Percentiles rank a stretch among this genome's conserved stretches.
Conservation (phyloP, 306 rosid species). For the Prunus campanulata region DNA sequence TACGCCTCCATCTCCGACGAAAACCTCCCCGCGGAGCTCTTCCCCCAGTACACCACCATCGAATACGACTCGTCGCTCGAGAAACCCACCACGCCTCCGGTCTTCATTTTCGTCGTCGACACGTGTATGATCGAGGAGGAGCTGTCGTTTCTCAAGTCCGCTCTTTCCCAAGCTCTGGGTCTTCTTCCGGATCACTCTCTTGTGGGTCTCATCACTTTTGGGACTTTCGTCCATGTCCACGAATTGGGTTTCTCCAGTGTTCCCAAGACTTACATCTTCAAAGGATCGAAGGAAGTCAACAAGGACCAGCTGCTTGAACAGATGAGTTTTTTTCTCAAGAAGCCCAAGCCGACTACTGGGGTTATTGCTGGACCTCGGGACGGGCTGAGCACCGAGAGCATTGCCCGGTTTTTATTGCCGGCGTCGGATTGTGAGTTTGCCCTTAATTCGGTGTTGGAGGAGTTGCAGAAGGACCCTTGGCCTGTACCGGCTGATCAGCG, state of each 20-base stretch:
- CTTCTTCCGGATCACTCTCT: slow-evolving; percentile 81
- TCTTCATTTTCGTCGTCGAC: slow-evolving; percentile 80
- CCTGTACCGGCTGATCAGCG: slow-evolving; percentile 74
- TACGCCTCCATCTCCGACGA: slow-evolving; percentile 83
- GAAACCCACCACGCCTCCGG: slow-evolving; percentile 42
- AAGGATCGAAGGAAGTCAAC: slow-evolving; percentile 70
- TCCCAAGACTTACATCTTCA: slow-evolving; percentile 77
- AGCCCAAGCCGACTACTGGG: slow-evolving; percentile 70
- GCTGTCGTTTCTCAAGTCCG: slow-evolving; percentile 60
- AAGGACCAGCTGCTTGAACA: slow-evolving; percentile 88
- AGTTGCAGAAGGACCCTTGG: slow-evolving; percentile 98
- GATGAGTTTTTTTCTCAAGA: slow-evolving; percentile 74
- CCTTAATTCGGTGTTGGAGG: slow-evolving; percentile 87
- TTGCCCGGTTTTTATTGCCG: slow-evolving; percentile 73
- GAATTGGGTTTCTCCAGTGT: slow-evolving; percentile 76
- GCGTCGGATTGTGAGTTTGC: slow-evolving; percentile 83
- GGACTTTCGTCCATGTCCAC: slow-evolving; percentile 77
- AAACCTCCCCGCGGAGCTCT: slow-evolving; percentile 92
- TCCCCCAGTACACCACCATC: slow-evolving; percentile 83
- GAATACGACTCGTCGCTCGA: slow-evolving; percentile 59
- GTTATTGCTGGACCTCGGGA: slow-evolving; percentile 90
- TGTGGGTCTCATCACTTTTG: slow-evolving; percentile 80
- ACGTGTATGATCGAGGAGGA: slow-evolving; percentile 86
- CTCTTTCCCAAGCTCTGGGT: slow-evolving; percentile 74
- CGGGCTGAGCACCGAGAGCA: slow-evolving; percentile 73